Percentiles rank a stretch among this genome's conserved stretches.
These are phyloP conservation scores for Talaromyces marneffei DNA, from an alignment of 2,329 filamentous ascomycete species.

Conservation along the genomic window DNA sequence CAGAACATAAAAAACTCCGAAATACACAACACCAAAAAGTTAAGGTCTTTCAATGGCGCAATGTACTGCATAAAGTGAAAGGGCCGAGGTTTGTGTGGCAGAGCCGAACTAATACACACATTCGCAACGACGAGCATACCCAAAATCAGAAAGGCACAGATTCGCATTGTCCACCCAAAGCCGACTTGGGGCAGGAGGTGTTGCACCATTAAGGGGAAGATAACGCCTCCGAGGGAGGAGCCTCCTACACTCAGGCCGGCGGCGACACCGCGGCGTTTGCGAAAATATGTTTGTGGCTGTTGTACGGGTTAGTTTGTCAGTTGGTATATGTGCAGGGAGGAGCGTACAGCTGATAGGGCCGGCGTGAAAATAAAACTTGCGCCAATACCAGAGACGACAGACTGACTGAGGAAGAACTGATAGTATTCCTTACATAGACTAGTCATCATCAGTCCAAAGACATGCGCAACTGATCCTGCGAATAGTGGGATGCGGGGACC, in stretches of 20 bases:
- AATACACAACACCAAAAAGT: conserved; percentile 21
- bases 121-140: conserved; percentile 50
- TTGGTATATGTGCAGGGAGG: conserved; percentile 20
- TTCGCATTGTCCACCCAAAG: conserved; percentile 54
- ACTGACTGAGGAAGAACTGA: conserved; percentile 51
- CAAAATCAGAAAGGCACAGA: conserved; percentile 56
- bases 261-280: conserved; percentile 5
- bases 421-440: conserved; percentile 46
- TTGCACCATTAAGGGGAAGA: conserved; percentile 58
- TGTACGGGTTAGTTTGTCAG: not conserved
- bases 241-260: conserved; percentile 16
- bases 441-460: conserved; percentile 50
- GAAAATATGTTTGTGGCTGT: conserved; percentile 33
- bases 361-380: conserved; percentile 49
- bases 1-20: conserved; percentile 48
- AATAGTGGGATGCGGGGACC: conserved; percentile 42
- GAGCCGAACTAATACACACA: conserved; percentile 47
- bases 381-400: conserved; percentile 48
- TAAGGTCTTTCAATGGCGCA: conserved; percentile 21
- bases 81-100: conserved; percentile 22
- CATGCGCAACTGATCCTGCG: conserved; percentile 41
- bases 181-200: conserved; percentile 51
- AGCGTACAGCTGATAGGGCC: conserved; percentile 51
- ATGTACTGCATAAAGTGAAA: conserved; percentile 20
- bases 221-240: conserved; percentile 52